phyloP scores from a whole-genome alignment of 495 filamentous ascomycete genomes.

The Pyronema domesticum region DNA sequence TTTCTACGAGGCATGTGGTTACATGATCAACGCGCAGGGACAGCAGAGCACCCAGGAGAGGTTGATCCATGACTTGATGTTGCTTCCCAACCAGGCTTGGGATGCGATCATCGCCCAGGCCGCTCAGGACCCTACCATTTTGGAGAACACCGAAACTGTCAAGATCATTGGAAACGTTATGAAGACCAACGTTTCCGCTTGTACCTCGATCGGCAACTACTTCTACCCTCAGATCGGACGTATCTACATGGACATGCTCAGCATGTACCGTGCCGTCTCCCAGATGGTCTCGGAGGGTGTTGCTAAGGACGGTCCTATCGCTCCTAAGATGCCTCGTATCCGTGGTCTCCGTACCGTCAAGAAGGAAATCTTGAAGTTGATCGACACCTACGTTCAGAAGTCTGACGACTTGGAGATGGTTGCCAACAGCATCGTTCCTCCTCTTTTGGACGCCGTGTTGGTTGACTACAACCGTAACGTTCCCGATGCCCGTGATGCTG shows the following conservation, averaged over 20 bases:
- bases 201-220: slow-evolving; percentile 85
- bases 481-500: slow-evolving; percentile 85
- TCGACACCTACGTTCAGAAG: slow-evolving; percentile 94
- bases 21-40: slow-evolving; percentile 97
- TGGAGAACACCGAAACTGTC: slow-evolving; percentile 85
- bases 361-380: slow-evolving; percentile 96
- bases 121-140: slow-evolving; percentile 57
- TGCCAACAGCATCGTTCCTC: slow-evolving; percentile 80
- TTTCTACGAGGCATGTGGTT: slow-evolving; percentile 96
- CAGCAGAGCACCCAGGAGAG: slow-evolving; percentile 81
- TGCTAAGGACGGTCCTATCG: slow-evolving; percentile 66
- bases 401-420: slow-evolving; percentile 91
- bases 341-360: slow-evolving; percentile 93
- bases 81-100: slow-evolving; percentile 83
- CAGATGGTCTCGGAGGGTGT: slow-evolving; percentile 87
- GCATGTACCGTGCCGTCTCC: slow-evolving; percentile 95
- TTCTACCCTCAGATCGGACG: slow-evolving; percentile 98
- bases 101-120: slow-evolving; percentile 78
- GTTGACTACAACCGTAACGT: slow-evolving; percentile 96
- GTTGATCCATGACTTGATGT: slow-evolving; percentile 82
- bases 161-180: slow-evolving; percentile 98
- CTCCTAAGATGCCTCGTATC: slow-evolving; percentile 95
- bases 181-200: slow-evolving; percentile 98
- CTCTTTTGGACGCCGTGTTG: slow-evolving; percentile 85
- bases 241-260: slow-evolving; percentile 96